Percentiles rank a stretch among this genome's conserved stretches.
Conservation (phyloP, 306 rosid genomes). For the Lupinus albus region DNA sequence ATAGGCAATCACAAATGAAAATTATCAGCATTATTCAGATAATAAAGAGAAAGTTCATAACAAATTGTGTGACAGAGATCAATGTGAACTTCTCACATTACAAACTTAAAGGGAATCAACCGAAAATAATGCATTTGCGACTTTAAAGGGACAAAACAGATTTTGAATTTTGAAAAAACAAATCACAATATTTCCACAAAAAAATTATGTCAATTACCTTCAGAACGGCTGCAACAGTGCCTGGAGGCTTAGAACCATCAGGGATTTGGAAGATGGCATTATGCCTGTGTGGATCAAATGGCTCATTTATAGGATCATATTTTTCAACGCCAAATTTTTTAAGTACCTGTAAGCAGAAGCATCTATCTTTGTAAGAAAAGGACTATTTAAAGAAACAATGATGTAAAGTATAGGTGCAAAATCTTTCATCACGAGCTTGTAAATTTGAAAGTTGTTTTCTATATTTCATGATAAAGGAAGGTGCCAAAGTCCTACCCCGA, state of each 20-base stretch:
- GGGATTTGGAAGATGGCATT: conserved; percentile 69
- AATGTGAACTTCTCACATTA: not conserved
- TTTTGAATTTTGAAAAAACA: not conserved
- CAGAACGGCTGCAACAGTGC: conserved; percentile 71
- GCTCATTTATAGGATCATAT: conserved; percentile 75
- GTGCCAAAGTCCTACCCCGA: conserved; percentile 4
- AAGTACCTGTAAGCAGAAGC: conserved; percentile 62
- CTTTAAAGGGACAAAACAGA: not conserved
- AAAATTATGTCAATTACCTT: conserved; percentile 58
- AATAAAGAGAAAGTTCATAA: not conserved
- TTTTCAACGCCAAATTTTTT: conserved; percentile 76
- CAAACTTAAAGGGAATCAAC: conserved; percentile 11
- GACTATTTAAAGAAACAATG: conserved; percentile 12
- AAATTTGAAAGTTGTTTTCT: not conserved
- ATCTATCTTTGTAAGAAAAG: not conserved
- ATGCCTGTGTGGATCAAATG: conserved; percentile 86
- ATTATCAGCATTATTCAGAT: conserved; percentile 1
- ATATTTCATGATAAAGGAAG: not conserved
- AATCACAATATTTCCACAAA: not conserved
- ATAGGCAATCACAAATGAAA: not conserved
- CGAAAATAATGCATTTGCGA: not conserved
- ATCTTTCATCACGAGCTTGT: not conserved
- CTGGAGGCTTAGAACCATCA: conserved; percentile 79
- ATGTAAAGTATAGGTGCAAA: conserved; percentile 14
- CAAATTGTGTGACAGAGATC: not conserved